Conservation (phyloP, 257 asterid genomes). For the Scutellaria minor region DNA sequence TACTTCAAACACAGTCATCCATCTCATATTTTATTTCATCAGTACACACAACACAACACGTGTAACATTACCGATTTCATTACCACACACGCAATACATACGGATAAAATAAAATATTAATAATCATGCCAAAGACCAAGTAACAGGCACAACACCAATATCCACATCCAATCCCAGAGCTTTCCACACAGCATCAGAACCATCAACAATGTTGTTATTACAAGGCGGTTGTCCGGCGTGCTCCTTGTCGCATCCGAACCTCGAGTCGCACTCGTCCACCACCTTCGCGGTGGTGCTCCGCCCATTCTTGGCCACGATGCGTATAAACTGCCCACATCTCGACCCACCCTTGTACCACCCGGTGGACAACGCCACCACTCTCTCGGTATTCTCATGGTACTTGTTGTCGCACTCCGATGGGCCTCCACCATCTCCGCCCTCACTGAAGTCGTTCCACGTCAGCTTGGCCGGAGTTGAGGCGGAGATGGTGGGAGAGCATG, state of each 20-base stretch:
- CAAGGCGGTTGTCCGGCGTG: conserved; percentile 49
- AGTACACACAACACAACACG: no score
- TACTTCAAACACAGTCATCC: no score
- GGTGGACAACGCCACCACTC: conserved; percentile 55
- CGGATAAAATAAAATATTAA: not conserved
- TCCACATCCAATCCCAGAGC: conserved; percentile 39
- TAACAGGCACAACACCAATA: conserved; percentile 31
- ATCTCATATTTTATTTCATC: no score
- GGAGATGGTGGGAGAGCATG: conserved; percentile 50
- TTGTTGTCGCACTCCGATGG: conserved; percentile 43
- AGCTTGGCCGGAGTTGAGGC: conserved; percentile 47
- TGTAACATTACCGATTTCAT: no score
- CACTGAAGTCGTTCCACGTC: conserved; percentile 48
- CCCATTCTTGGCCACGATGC: conserved; percentile 42
- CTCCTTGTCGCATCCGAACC: conserved; percentile 49
- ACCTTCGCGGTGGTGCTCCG: conserved; percentile 56
- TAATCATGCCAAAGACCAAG: conserved; percentile 38
- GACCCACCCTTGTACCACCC: conserved; percentile 47
- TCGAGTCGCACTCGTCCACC: conserved; percentile 65
- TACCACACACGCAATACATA: not conserved
- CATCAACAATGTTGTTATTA: conserved; percentile 42
- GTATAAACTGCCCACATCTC: conserved; percentile 42
- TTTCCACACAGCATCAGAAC: conserved; percentile 43
- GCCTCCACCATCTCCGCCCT: conserved; percentile 47
- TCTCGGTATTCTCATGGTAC: conserved; percentile 41